Conservation (phyloP, 768 basidiomycete genomes). For the Pleurotus cornucopiae region DNA sequence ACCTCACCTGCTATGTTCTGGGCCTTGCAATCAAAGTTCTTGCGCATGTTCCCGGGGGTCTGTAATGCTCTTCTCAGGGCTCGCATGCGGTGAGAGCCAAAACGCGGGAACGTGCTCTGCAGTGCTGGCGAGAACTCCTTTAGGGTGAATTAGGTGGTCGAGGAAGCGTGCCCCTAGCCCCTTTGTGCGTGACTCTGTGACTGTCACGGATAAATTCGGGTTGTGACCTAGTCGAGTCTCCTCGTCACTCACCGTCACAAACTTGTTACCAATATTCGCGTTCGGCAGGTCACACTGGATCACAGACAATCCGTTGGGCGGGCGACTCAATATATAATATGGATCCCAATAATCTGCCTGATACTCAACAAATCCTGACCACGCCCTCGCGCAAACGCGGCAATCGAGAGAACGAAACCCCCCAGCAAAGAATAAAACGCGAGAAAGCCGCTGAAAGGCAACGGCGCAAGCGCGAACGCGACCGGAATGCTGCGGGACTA, state of each 20-base stretch:
- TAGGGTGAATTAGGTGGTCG: too few relatives aligned
- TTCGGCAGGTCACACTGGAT: conserved; percentile 42
- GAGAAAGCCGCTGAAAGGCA: conserved; percentile 88
- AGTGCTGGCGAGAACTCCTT: too few relatives aligned
- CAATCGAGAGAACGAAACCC: conserved; percentile 59
- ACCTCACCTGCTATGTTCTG: too few relatives aligned
- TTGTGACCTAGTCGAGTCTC: not conserved
- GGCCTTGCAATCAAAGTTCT: too few relatives aligned
- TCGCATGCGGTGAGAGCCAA: not conserved
- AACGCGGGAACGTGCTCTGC: too few relatives aligned
- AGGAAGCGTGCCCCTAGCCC: too few relatives aligned
- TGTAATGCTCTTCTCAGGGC: not conserved
- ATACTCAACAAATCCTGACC: conserved; percentile 8
- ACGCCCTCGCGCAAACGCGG: conserved; percentile 45
- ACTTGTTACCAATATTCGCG: conserved; percentile 40
- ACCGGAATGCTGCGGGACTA: conserved; percentile 36
- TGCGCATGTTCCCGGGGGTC: too few relatives aligned
- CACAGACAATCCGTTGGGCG: conserved; percentile 17
- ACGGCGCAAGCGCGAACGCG: conserved; percentile 76
- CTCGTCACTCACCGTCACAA: conserved; percentile 45
- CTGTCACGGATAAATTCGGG: not conserved
- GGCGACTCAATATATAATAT: not conserved
- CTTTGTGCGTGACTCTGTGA: not conserved
- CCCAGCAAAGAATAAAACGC: conserved; percentile 68
- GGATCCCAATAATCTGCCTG: conserved; percentile 4